Evolutionary conservation across 257 asterid genomes (phyloP).

Genomic region (Ajuga chamaepitys): DNA sequence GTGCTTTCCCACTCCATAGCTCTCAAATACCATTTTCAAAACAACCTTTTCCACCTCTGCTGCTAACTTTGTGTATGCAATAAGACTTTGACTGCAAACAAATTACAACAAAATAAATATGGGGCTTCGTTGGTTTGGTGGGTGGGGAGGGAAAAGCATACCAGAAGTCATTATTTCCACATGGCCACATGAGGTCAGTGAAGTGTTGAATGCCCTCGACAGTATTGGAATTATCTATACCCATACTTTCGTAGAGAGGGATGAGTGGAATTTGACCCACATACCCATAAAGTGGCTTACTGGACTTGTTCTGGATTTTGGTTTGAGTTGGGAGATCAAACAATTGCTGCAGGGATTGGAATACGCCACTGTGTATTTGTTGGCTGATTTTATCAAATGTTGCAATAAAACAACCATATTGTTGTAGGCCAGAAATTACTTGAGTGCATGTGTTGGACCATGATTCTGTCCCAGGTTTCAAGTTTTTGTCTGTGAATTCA

Average conservation of each 20-base stretch:
- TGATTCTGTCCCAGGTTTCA: slow-evolving; percentile 35
- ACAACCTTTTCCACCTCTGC: slow-evolving; percentile 51
- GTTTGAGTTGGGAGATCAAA: slow-evolving; percentile 56
- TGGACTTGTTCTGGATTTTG: slow-evolving; percentile 59
- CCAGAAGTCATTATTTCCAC: slow-evolving; percentile 50
- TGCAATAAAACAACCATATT: slow-evolving; percentile 69
- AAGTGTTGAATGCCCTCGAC: slow-evolving; percentile 38
- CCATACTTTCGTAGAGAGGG: slow-evolving; percentile 79
- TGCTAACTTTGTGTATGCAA: slow-evolving; percentile 40
- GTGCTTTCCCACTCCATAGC: slow-evolving; percentile 56
- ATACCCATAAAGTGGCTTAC: slow-evolving; percentile 64
- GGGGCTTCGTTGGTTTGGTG: too few species aligned
- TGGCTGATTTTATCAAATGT: slow-evolving; percentile 33
- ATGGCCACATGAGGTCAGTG: slow-evolving; percentile 59
- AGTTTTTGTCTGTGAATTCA: slow-evolving; percentile 32
- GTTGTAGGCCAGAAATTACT: slow-evolving; percentile 44
- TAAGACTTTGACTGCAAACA: slow-evolving; percentile 28
- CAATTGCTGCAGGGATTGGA: slow-evolving; percentile 30
- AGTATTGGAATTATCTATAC: slow-evolving; percentile 60
- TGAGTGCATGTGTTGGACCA: slow-evolving; percentile 37
- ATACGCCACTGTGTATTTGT: slow-evolving; percentile 27
- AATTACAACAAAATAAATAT: too few species aligned
- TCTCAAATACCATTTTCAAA: slow-evolving; percentile 54
- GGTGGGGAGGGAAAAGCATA: slow-evolving; percentile 2
- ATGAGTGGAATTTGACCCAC: slow-evolving; percentile 63